Evolutionary conservation across 441 rosid genomes (phyloP).

Genomic region (Melastoma candidum): DNA sequence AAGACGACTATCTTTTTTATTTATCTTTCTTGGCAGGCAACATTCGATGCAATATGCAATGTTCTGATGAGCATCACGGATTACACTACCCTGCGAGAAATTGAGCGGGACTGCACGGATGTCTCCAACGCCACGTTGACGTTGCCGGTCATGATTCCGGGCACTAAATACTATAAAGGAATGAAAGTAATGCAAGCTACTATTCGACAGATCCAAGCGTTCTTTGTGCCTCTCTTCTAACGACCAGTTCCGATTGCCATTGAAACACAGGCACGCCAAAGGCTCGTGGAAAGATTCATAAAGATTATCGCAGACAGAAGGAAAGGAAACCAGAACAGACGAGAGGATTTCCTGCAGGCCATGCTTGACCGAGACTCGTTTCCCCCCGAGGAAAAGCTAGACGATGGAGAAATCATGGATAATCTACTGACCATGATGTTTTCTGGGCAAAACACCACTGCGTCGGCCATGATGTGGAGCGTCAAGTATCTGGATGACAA

Average conservation of each 20-base stretch:
- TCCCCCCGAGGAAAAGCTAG: slow-evolving; percentile 31
- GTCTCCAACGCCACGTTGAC: slow-evolving; percentile 43
- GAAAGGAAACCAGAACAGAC: slow-evolving; percentile 21
- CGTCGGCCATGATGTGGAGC: slow-evolving; percentile 60
- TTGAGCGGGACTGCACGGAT: slow-evolving; percentile 32
- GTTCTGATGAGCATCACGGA: slow-evolving; percentile 41
- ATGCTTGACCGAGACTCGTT: slow-evolving; percentile 35
- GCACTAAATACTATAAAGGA: slow-evolving; percentile 45
- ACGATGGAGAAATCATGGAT: slow-evolving; percentile 44
- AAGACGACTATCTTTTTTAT: too few relatives aligned
- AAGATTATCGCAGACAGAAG: slow-evolving; percentile 29
- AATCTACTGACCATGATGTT: slow-evolving; percentile 43
- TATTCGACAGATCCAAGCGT: background rate
- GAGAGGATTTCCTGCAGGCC: slow-evolving; percentile 37
- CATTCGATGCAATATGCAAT: slow-evolving; percentile 35
- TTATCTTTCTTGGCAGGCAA: slow-evolving; percentile 16
- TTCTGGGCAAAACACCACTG: slow-evolving; percentile 55
- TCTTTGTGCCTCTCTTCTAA: too few relatives aligned
- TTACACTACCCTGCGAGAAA: slow-evolving; percentile 24
- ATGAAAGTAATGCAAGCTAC: slow-evolving; percentile 25
- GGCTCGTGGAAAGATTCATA: slow-evolving; percentile 28
- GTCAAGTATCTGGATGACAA: slow-evolving; percentile 44
- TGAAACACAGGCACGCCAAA: slow-evolving; percentile 31
- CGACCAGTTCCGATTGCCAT: background rate
- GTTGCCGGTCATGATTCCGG: slow-evolving; percentile 47